Evolutionary conservation across 306 rosid species (phyloP), one percentile per base, ranked within the genome.

Genomic region (Biancaea sappan): DNA sequence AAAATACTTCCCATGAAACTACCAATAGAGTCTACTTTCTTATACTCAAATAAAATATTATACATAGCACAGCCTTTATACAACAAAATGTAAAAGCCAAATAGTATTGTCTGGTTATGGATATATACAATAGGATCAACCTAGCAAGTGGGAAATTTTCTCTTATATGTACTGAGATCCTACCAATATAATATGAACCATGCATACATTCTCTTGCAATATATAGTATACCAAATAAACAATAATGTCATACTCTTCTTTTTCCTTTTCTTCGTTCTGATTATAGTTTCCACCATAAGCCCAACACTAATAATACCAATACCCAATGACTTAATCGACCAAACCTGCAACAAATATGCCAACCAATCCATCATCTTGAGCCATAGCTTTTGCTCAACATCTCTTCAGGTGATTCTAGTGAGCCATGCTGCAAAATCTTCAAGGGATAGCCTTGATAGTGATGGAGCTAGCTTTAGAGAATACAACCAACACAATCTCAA

Each of bases 391-490:
- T 88, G 92, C 19, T 69, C 83, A 11, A 48, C 78, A 6, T 80
- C 90, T 35, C 88, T 88, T 21, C 76, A 72, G 25, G 35, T 5
- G 4, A 64, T 88, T 59, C 80, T 87, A 0, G 82, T 86, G 38
- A 82, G 92, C 72, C 86, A 78, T 31, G 51, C 73, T 0, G 35
- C 84, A n/a, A 1, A 86, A 88, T 77, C 84, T 88, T 43, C 84
- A 84, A 71, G 92, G 88, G 16, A 18, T 88, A 16, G 92, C 85
- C 0, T 14, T 88, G 18, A 53, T 86, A 48, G 87, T 84, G 18
- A 86, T 88, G 92, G 92, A 88, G 69, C 80, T 88, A 6, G 88
- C 92, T 19, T 74, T 88, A 0, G 72, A 75, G 66, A 88, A 86
- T 6, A 85, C 76, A 44, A 81, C 85, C 2, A 60, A 56, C 59